phyloP scores from a whole-genome alignment of 257 asterid genomes.

The Orobanche coerulescens region DNA sequence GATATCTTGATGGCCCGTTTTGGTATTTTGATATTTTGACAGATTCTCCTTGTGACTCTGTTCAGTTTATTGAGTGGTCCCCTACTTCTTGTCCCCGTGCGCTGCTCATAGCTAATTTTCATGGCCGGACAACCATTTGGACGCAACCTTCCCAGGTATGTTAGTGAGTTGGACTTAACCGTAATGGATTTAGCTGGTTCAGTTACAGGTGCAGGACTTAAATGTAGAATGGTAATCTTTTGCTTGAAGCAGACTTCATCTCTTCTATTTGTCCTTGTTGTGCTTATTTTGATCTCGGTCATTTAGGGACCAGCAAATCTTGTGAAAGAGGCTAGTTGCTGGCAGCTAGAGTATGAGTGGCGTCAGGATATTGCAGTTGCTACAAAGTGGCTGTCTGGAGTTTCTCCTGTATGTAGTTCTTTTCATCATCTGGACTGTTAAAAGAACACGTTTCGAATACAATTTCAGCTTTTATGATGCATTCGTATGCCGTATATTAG shows the following conservation, averaged over 20 bases:
- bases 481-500: conserved; percentile 43
- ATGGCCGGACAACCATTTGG: conserved; percentile 95
- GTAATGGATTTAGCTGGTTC: conserved; percentile 8
- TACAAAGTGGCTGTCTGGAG: conserved; percentile 97
- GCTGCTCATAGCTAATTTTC: conserved; percentile 84
- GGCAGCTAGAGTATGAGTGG: conserved; percentile 97
- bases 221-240: neutral
- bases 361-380: conserved; percentile 98
- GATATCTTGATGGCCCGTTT: neutral
- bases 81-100: conserved; percentile 93
- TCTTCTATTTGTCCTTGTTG: conserved; percentile 5
- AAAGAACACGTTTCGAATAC: conserved; percentile 6
- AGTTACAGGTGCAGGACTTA: conserved; percentile 10
- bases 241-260: conserved; percentile 12
- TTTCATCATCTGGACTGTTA: conserved; percentile 16
- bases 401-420: conserved; percentile 76
- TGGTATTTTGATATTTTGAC: conserved; percentile 23
- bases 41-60: conserved; percentile 98
- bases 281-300: conserved; percentile 22
- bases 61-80: conserved; percentile 98
- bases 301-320: conserved; percentile 77
- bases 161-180: conserved; percentile 16
- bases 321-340: conserved; percentile 91
- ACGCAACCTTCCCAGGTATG: conserved; percentile 91
- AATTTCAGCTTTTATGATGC: conserved; percentile 25